phyloP scores from a whole-genome alignment of 495 filamentous ascomycete genomes.

The Astrothelium subdiscretum region DNA sequence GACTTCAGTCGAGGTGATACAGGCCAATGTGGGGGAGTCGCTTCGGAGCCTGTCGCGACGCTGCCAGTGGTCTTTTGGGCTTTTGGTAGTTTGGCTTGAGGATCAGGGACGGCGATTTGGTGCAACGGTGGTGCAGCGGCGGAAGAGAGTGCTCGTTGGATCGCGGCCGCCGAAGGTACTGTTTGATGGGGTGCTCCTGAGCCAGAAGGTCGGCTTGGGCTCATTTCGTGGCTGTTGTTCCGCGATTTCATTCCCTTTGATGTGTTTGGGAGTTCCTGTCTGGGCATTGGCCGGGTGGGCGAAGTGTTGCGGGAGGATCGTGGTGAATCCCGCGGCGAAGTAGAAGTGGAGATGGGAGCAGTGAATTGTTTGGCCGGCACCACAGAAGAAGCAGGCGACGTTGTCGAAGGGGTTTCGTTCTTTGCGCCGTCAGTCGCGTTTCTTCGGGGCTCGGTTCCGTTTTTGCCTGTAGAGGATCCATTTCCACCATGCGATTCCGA shows the following conservation, averaged over 20 bases:
- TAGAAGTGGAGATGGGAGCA: not conserved
- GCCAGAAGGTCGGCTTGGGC: constrained; percentile 47
- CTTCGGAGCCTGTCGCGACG: constrained; percentile 17
- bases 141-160: constrained; percentile 53
- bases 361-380: not conserved
- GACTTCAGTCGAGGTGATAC: constrained; percentile 55
- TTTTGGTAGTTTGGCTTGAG: constrained; percentile 44
- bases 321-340: constrained; percentile 9
- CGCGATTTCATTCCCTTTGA: constrained; percentile 41
- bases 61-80: constrained; percentile 46
- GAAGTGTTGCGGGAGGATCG: constrained; percentile 27
- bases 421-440: not conserved
- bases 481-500: not conserved
- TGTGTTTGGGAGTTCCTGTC: constrained; percentile 3
- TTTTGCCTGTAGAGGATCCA: not conserved
- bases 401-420: not conserved
- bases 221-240: constrained; percentile 59
- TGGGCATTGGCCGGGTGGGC: constrained; percentile 14
- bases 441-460: not conserved
- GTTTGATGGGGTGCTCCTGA: constrained; percentile 32
- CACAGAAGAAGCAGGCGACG: not conserved
- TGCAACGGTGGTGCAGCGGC: constrained; percentile 47
- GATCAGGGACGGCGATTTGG: constrained; percentile 41
- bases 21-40: constrained; percentile 55
- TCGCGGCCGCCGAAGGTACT: constrained; percentile 47